Base-by-base conservation (phyloP, 768 basidiomycete species). In the Cyathus striatus region DNA sequence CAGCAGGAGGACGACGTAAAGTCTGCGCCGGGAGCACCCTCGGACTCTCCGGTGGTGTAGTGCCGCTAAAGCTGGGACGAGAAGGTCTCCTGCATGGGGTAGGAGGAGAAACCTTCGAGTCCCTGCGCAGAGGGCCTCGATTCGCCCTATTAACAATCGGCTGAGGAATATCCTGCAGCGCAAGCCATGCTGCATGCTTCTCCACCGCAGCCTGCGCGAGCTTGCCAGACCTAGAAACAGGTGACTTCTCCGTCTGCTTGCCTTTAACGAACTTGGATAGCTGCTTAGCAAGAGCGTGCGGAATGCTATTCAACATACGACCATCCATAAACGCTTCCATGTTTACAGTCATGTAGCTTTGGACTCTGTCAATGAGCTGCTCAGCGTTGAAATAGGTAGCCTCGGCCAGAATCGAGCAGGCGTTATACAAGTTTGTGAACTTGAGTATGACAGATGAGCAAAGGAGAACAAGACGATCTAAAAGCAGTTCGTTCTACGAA, bases 311-410 rank as follows among this genome's bases (percentile, higher is more conserved):
- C 18, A 99, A 75, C 53, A 94, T 75, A 14, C 76, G 76, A 24
- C 70, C 72, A 56, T 97, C 92, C 16, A 99, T 75, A 39, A 96
- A 73, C 1, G 82, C 80, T 60, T 99, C 96, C 68, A 95, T 70
- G 55, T 91, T 94, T 44, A 79, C 76, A 2, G 78, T 65, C 53
- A 96, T 83, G 61, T 91, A 97, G 20, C 70, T 77, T 60, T 91
- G 79, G 25, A 97, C 64, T 44, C 82, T 75, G 23, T 78, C 72
- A 17, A 81, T 73, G 33, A 99, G 78, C 2, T 78, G 74, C 12
- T 60, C 53, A 6, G 86, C 88, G 49, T 89, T 78, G 63, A 81
- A 87, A 57, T 87, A 78, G 1, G 81, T 76, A 1, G 94, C 93
- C 33, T 95, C 91, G 23, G 79, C 65, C 22, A 96, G 81, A 30